These are phyloP conservation scores for Aspergillus piperis DNA, from an alignment of 2,329 filamentous ascomycete genomes.

Conservation along the genomic window DNA sequence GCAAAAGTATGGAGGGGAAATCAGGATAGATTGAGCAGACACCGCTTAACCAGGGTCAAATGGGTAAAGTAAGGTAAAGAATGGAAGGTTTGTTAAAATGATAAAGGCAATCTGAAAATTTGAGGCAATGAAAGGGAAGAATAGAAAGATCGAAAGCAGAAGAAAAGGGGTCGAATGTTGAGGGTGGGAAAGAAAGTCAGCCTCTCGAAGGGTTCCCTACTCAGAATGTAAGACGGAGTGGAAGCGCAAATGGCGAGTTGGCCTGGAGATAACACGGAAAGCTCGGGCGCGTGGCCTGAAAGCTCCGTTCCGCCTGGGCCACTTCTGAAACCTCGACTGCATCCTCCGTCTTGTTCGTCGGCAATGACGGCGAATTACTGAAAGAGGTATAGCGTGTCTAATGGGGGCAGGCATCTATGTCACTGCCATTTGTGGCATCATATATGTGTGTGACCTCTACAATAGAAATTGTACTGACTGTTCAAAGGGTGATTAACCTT, in stretches of 20 bases:
- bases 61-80: too few relatives aligned
- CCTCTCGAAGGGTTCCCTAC: background rate
- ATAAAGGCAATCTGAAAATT: background rate
- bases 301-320: conserved; percentile 16
- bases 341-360: too few relatives aligned
- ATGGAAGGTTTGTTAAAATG: too few relatives aligned
- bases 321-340: background rate
- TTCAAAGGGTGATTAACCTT: too few relatives aligned
- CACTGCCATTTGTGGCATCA: too few relatives aligned
- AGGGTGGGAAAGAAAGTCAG: conserved; percentile 1
- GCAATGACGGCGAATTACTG: too few relatives aligned
- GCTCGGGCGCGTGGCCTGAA: conserved; percentile 16
- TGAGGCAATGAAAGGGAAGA: background rate
- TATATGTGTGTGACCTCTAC: too few relatives aligned
- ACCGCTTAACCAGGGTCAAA: background rate
- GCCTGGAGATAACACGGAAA: conserved; percentile 25
- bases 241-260: conserved; percentile 24
- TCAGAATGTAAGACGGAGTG: background rate
- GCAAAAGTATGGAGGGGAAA: conserved; percentile 13
- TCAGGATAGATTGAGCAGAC: background rate
- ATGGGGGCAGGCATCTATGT: background rate
- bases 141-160: background rate
- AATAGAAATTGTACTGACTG: too few relatives aligned
- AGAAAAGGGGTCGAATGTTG: background rate
- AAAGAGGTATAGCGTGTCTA: background rate